Base-by-base conservation (phyloP, 805 yeast genomes). In the Ogataea kodamae region DNA sequence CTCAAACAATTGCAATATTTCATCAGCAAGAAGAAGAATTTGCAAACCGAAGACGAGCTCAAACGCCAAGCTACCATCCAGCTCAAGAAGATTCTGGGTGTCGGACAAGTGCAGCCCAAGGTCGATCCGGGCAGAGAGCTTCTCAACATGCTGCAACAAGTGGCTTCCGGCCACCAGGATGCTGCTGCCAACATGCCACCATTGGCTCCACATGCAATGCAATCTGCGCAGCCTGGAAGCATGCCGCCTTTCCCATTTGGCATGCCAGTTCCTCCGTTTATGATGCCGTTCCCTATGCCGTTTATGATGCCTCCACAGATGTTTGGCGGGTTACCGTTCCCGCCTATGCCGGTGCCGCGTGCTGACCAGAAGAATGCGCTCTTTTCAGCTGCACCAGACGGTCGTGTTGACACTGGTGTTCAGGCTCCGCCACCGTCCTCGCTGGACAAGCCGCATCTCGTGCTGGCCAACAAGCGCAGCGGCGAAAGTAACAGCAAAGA, bases 101-200 rank as follows among this genome's bases (percentile, higher is more conserved):
- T 83, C 25, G 69, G 70, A 24, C 56, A 49, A 38, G 48, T 57
- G 40, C 39, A 52, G 24, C 52, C 55, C 18, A 55, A 35, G 37
- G 54, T 57, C 18, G 90, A 82, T 57, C 87, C 88, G 1, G 92
- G 92, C 20, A 78, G 90, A 66, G 90, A 81, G 33, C 57, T 83
- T 37, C 68, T 83, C 49, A 74, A 80, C 42, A 69, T 81, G 54
- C 64, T 83, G 40, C 76, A 72, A 43, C 55, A 61, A 28, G 71
- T 74, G 11, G 67, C 71, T 6, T 55, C 54, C 18, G 53, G 50
- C 11, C 48, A 51, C 22, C 53, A 51, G 25, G 43, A 45, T 23
- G 39, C 3, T 39, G 34, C 29, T 13, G 42, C 36, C 10, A 22
- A 37, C 18, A 49, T 45, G 3, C 6, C 18, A 7, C 18, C 17